phyloP scores from a whole-genome alignment of 2,329 filamentous ascomycete genomes.

The Penicillium sp. region DNA sequence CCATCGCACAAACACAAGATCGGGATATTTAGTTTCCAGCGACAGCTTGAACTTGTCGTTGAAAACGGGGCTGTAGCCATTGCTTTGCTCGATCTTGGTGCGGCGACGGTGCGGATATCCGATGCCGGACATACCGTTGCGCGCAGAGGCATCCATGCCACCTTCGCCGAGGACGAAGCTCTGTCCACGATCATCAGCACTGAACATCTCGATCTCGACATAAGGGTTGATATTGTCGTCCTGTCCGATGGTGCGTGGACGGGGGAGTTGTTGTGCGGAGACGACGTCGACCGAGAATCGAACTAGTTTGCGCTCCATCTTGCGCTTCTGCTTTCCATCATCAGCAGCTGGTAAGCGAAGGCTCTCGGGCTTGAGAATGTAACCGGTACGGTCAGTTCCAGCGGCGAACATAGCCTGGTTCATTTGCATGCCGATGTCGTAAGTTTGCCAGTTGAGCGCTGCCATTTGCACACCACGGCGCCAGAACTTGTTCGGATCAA shows the following conservation, averaged over 20 bases:
- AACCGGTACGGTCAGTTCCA: constrained; percentile 81
- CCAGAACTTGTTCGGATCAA: constrained; percentile 92
- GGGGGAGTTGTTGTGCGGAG: constrained; percentile 91
- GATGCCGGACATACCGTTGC: constrained; percentile 65
- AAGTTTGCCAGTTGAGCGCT: constrained; percentile 97
- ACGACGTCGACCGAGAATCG: constrained; percentile 84
- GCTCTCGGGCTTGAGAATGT: constrained; percentile 88
- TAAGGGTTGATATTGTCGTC: constrained; percentile 85
- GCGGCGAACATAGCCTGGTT: constrained; percentile 98
- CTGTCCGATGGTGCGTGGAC: constrained; percentile 69
- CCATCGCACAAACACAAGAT: constrained; percentile 90
- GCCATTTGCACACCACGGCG: constrained; percentile 96
- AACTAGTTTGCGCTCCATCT: constrained; percentile 77
- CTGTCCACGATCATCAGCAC: constrained; percentile 86
- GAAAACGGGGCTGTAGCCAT: constrained; percentile 92
- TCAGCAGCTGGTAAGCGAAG: constrained; percentile 55
- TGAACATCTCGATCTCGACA: constrained; percentile 90
- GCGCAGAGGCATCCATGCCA: constrained; percentile 63
- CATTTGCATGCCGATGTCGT: constrained; percentile 91
- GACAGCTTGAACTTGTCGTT: constrained; percentile 75
- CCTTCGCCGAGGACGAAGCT: constrained; percentile 67
- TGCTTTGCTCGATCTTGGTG: constrained; percentile 78
- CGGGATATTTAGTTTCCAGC: constrained; percentile 89
- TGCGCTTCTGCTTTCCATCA: constrained; percentile 44
- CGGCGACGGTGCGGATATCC: constrained; percentile 73